Percentiles rank a stretch among this genome's conserved stretches.
These are phyloP conservation scores for Begonia peltatifolia DNA, from an alignment of 306 rosid species.

Conservation along the genomic window DNA sequence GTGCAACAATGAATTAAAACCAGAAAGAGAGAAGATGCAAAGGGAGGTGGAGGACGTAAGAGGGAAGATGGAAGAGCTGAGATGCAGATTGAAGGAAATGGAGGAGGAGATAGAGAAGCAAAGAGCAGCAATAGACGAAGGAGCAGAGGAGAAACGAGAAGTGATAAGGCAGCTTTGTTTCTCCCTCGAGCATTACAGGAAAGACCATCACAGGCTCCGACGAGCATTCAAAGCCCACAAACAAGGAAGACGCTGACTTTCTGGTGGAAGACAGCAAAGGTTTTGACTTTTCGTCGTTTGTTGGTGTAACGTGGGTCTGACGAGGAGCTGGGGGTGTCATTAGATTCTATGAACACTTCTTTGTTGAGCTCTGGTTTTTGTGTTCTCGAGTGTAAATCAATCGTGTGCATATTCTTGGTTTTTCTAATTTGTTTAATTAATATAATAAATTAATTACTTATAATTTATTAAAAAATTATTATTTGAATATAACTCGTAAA, in stretches of 20 bases:
- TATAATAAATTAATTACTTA: too few relatives aligned
- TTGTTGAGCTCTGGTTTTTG: too few relatives aligned
- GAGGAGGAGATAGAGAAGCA: conserved; percentile 63
- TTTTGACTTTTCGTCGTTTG: too few relatives aligned
- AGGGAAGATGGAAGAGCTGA: conserved; percentile 21
- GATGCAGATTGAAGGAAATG: conserved; percentile 33
- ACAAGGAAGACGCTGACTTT: conserved; percentile 10
- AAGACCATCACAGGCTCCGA: conserved; percentile 40
- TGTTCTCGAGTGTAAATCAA: too few relatives aligned
- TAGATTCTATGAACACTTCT: too few relatives aligned
- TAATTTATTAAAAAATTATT: too few relatives aligned
- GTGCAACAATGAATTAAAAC: conserved; percentile 21
- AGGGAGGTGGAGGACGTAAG: conserved; percentile 23
- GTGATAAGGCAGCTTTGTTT: conserved; percentile 83
- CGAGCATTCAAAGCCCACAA: conserved; percentile 37
- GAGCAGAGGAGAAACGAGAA: conserved; percentile 85
- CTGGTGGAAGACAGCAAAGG: too few relatives aligned
- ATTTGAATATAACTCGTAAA: too few relatives aligned
- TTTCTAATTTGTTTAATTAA: too few relatives aligned
- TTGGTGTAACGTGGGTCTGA: too few relatives aligned
- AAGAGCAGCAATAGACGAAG: conserved; percentile 37
- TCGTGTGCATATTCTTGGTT: too few relatives aligned
- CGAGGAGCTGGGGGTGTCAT: too few relatives aligned
- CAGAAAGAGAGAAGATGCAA: conserved; percentile 41
- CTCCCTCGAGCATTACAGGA: conserved; percentile 75